These are phyloP conservation scores for Actinomucor elegans DNA, from an alignment of 371 early-diverging fungal genomes.

Conservation along the genomic window DNA sequence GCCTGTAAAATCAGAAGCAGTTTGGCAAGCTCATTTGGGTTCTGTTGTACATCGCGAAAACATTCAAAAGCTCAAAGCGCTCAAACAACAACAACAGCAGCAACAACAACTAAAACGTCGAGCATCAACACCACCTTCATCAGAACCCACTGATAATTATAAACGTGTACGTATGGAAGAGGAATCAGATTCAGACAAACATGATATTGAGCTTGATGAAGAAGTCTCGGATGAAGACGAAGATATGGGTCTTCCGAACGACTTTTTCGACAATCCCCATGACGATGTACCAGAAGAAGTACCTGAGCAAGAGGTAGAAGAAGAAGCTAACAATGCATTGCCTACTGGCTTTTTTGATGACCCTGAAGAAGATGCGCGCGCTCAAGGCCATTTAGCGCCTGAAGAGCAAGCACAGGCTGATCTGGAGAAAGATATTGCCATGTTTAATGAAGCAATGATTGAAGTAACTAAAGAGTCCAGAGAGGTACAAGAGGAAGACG, in stretches of 20 bases:
- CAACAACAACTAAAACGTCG: conserved; percentile 15
- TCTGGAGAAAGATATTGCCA: conserved; percentile 32
- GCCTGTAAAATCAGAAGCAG: conserved; percentile 26
- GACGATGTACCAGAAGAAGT: conserved; percentile 11
- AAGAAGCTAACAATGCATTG: conserved; percentile 7
- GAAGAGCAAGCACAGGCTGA: conserved; percentile 30
- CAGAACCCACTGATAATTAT: background rate
- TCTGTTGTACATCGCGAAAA: conserved; percentile 35
- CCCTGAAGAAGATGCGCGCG: conserved; percentile 47
- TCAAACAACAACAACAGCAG: conserved; percentile 30
- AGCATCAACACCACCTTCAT: conserved; percentile 10
- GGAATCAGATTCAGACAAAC: background rate
- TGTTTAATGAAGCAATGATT: conserved; percentile 40
- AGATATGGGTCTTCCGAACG: conserved; percentile 11
- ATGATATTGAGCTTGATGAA: conserved; percentile 19
- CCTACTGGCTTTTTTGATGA: conserved; percentile 52
- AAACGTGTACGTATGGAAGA: conserved; percentile 25
- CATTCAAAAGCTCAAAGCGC: conserved; percentile 39
- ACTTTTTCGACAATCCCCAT: conserved; percentile 24
- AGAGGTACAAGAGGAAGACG: conserved; percentile 30
- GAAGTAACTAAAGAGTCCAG: conserved; percentile 31
- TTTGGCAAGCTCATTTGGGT: conserved; percentile 46
- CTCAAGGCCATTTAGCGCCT: conserved; percentile 27
- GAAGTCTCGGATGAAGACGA: conserved; percentile 21
- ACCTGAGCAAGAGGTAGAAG: conserved; percentile 3